phyloP scores from a whole-genome alignment of 75 land plant genomes.

The Picea sitchensis region DNA sequence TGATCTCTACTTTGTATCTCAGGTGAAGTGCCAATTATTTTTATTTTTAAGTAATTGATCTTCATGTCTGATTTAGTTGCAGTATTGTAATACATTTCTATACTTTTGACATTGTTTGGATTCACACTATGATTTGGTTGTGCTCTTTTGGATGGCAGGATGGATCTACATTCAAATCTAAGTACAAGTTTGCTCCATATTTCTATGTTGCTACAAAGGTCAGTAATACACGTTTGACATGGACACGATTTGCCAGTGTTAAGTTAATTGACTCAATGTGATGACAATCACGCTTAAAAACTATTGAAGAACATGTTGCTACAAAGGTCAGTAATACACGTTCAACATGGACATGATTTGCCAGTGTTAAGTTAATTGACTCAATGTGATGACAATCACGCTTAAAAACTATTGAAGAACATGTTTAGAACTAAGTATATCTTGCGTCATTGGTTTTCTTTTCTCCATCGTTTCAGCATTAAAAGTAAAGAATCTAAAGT shows the following conservation, averaged over 20 bases:
- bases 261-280: neutral
- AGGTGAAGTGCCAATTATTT: conserved; percentile 42
- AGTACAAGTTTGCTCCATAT: conserved; percentile 84
- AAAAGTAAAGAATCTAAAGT: neutral
- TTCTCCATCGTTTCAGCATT: neutral
- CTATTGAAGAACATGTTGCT: conserved; percentile 36
- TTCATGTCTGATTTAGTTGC: neutral
- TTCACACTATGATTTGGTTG: neutral
- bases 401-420: neutral
- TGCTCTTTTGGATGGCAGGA: conserved; percentile 50
- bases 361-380: neutral
- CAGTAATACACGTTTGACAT: neutral
- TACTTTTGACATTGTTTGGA: neutral
- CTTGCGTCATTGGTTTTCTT: neutral
- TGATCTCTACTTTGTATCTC: conserved; percentile 92
- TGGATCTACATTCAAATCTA: conserved; percentile 88
- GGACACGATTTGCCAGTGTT: neutral
- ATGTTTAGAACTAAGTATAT: neutral
- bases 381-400: neutral
- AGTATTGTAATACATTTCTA: neutral
- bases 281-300: neutral
- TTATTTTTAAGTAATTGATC: neutral
- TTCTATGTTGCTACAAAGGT: conserved; percentile 97
- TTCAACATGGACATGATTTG: neutral
- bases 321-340: conserved; percentile 57